phyloP scores from a whole-genome alignment of 2,329 filamentous ascomycete species.

The Diaporthe longicolla region DNA sequence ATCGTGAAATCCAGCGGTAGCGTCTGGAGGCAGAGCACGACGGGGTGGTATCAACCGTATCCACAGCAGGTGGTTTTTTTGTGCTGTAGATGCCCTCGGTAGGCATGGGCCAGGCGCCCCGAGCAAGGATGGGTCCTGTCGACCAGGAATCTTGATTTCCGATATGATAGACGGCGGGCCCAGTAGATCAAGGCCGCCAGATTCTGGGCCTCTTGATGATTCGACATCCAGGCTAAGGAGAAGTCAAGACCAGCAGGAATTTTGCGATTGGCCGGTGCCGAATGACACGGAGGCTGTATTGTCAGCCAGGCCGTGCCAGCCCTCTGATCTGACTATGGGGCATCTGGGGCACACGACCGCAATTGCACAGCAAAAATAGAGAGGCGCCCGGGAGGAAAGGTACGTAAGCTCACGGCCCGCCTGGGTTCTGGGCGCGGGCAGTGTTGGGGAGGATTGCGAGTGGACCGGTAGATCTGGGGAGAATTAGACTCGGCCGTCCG shows the following conservation, averaged over 20 bases:
- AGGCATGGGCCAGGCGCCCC: constrained; percentile 29
- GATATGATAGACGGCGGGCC: constrained; percentile 17
- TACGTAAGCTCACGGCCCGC: constrained; percentile 32
- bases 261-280: constrained; percentile 29
- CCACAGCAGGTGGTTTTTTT: background rate
- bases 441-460: constrained; percentile 28
- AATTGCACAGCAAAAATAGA: constrained; percentile 39
- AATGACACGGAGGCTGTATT: constrained; percentile 41
- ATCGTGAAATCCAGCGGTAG: constrained; percentile 26
- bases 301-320: constrained; percentile 39
- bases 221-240: constrained; percentile 11
- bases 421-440: constrained; percentile 19
- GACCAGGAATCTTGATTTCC: constrained; percentile 1
- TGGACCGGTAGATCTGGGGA: constrained; percentile 36
- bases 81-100: constrained; percentile 15
- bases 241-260: constrained; percentile 16
- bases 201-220: constrained; percentile 28
- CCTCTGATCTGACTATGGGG: constrained; percentile 27
- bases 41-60: constrained; percentile 4
- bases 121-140: constrained; percentile 39
- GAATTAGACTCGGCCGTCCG: constrained; percentile 23
- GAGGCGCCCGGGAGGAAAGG: constrained; percentile 24
- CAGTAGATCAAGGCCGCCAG: constrained; percentile 25
- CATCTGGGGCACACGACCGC: constrained; percentile 25
- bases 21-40: background rate